Evolutionary conservation across 345 rosid species (phyloP).

Genomic region (Brassica cretica): DNA sequence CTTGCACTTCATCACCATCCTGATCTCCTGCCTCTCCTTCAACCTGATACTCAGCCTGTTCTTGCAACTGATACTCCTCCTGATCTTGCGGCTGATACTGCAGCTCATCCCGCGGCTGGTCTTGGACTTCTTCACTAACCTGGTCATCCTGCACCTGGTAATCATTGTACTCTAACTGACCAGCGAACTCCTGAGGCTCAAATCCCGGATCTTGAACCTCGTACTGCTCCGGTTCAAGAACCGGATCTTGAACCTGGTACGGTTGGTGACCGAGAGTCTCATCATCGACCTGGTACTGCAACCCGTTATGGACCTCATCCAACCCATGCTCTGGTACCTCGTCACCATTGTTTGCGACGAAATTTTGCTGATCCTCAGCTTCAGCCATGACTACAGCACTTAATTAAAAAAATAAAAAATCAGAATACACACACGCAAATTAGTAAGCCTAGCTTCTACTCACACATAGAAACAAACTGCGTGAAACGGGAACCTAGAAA

Average conservation of each 20-base stretch:
- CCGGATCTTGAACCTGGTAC: conserved; percentile 26
- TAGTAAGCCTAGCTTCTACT: background rate
- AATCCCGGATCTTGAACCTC: conserved; percentile 11
- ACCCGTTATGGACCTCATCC: conserved; percentile 40
- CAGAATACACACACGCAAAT: background rate
- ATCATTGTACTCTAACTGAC: conserved; percentile 22
- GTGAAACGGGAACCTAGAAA: background rate
- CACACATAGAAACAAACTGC: background rate
- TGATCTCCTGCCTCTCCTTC: conserved; percentile 21
- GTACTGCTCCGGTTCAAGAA: background rate
- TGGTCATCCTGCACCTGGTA: conserved; percentile 20
- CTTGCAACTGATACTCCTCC: conserved; percentile 37
- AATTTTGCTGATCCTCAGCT: conserved; percentile 45
- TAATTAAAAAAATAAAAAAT: background rate
- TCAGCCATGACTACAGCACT: conserved; percentile 40
- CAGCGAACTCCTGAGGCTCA: conserved; percentile 24
- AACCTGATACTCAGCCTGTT: conserved; percentile 12
- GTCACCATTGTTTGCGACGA: conserved; percentile 45
- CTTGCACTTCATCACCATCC: conserved; percentile 35
- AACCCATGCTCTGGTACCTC: conserved; percentile 35
- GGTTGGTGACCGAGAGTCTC: conserved; percentile 43
- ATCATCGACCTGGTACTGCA: conserved; percentile 35
- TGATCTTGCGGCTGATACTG: conserved; percentile 36
- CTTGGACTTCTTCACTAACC: conserved; percentile 24
- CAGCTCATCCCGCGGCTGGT: background rate